phyloP scores from a whole-genome alignment of 139 green algal species.

The Chlorella sp. region DNA sequence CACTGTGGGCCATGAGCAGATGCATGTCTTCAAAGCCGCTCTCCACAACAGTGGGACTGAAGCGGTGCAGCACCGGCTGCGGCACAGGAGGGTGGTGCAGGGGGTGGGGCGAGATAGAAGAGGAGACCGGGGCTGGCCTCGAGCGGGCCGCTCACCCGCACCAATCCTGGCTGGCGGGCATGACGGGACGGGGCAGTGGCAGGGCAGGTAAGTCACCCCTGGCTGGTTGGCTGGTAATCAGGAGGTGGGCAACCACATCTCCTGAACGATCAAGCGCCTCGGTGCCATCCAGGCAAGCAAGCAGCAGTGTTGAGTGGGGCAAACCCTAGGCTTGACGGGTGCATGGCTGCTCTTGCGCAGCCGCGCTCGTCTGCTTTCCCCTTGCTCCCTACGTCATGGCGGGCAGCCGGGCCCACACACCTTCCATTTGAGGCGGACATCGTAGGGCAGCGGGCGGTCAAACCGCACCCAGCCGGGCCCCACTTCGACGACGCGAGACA shows the following conservation, averaged over 20 bases:
- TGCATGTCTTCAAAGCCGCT: conserved; percentile 22
- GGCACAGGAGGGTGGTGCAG: no score
- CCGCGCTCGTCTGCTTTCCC: no score
- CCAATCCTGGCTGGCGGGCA: no score
- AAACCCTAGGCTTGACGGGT: background rate
- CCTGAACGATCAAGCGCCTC: no score
- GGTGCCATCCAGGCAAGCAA: background rate
- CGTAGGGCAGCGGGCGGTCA: conserved; percentile 29
- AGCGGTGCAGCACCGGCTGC: conserved; percentile 33
- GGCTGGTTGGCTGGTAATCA: background rate
- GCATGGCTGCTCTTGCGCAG: background rate
- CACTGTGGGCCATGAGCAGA: background rate
- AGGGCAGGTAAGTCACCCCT: no score
- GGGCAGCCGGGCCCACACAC: no score
- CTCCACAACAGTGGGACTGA: background rate
- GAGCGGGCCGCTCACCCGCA: no score
- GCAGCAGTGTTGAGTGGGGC: background rate
- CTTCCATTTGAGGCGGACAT: conserved; percentile 24
- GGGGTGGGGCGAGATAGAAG: no score
- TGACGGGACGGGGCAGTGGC: no score
- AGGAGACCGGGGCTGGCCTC: no score
- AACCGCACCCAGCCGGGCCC: conserved; percentile 24
- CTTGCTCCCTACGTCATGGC: no score
- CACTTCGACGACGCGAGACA: background rate
- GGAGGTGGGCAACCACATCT: no score